phyloP scores from a whole-genome alignment of 2,329 filamentous ascomycete genomes.

The Colletotrichum zoysiae region DNA sequence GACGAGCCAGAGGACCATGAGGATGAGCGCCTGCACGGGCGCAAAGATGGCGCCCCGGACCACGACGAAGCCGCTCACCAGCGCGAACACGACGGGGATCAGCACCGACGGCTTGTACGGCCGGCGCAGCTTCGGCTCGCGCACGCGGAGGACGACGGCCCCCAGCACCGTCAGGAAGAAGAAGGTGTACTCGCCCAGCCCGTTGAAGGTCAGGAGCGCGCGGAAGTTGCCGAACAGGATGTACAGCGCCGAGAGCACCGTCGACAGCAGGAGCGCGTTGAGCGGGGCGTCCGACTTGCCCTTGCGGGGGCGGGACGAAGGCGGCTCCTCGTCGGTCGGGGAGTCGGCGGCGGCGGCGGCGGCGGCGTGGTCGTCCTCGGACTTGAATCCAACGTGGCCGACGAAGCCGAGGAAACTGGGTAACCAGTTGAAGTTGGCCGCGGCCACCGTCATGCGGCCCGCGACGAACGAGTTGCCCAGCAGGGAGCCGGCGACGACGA shows the following conservation, averaged over 20 bases:
- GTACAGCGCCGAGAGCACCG: slow-evolving; percentile 65
- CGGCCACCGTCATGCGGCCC: slow-evolving; percentile 71
- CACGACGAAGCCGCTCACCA: slow-evolving; percentile 72
- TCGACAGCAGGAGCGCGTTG: slow-evolving; percentile 65
- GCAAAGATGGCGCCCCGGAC: slow-evolving; percentile 70
- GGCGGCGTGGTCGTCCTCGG: background rate
- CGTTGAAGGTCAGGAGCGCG: slow-evolving; percentile 71
- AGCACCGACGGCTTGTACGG: slow-evolving; percentile 68
- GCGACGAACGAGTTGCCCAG: slow-evolving; percentile 74
- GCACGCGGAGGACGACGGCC: slow-evolving; percentile 66
- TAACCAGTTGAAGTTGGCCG: slow-evolving; percentile 65
- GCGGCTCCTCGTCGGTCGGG: slow-evolving; percentile 19
- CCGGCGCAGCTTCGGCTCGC: slow-evolving; percentile 65
- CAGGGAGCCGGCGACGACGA: slow-evolving; percentile 72
- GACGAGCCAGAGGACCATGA: slow-evolving; percentile 64
- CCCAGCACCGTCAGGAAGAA: slow-evolving; percentile 74
- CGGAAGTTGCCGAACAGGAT: slow-evolving; percentile 72
- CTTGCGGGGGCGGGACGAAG: slow-evolving; percentile 16
- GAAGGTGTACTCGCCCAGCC: slow-evolving; percentile 71
- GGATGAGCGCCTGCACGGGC: slow-evolving; percentile 63
- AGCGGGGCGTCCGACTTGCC: slow-evolving; percentile 62
- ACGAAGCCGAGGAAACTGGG: slow-evolving; percentile 59
- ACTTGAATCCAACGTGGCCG: slow-evolving; percentile 55
- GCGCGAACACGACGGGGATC: slow-evolving; percentile 65
- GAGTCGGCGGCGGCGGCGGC: slow-evolving; percentile 18